phyloP scores from a whole-genome alignment of 306 rosid species.

The Corylus heterophylla region DNA sequence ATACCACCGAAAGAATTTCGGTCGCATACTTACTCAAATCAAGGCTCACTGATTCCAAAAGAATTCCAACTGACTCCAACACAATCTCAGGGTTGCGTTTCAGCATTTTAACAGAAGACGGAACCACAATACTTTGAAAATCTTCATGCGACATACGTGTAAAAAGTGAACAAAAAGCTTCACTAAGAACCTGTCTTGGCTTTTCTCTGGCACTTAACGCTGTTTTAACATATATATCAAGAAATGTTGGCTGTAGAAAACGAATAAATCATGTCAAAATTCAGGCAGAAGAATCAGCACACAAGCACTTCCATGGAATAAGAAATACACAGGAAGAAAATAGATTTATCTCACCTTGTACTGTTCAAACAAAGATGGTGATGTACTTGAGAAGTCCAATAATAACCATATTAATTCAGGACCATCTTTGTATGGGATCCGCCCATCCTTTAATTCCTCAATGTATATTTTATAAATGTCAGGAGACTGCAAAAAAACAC shows the following conservation, averaged over 20 bases:
- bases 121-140: slow-evolving; percentile 69
- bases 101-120: slow-evolving; percentile 89
- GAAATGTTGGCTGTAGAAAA: slow-evolving; percentile 66
- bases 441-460: slow-evolving; percentile 61
- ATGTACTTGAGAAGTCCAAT: slow-evolving; percentile 63
- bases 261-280: slow-evolving; percentile 25
- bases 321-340: slow-evolving; percentile 2
- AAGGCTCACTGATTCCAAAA: slow-evolving; percentile 74
- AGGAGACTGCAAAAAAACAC: slow-evolving; percentile 52
- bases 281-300: slow-evolving; percentile 11
- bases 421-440: slow-evolving; percentile 70
- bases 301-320: slow-evolving; percentile 2
- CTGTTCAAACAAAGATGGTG: slow-evolving; percentile 56
- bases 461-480: slow-evolving; percentile 62
- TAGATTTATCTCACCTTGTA: slow-evolving; percentile 54
- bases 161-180: slow-evolving; percentile 82
- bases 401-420: slow-evolving; percentile 68
- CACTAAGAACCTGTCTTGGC: slow-evolving; percentile 71
- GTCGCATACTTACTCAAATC: slow-evolving; percentile 91
- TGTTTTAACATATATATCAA: slow-evolving; percentile 81
- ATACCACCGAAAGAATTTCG: slow-evolving; percentile 75
- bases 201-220: slow-evolving; percentile 78
- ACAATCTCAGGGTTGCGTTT: slow-evolving; percentile 97
- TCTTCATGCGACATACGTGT: slow-evolving; percentile 72
- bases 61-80: slow-evolving; percentile 82